phyloP scores from a whole-genome alignment of 352 stramenopile species.

The Pythium vanterpoolii region DNA sequence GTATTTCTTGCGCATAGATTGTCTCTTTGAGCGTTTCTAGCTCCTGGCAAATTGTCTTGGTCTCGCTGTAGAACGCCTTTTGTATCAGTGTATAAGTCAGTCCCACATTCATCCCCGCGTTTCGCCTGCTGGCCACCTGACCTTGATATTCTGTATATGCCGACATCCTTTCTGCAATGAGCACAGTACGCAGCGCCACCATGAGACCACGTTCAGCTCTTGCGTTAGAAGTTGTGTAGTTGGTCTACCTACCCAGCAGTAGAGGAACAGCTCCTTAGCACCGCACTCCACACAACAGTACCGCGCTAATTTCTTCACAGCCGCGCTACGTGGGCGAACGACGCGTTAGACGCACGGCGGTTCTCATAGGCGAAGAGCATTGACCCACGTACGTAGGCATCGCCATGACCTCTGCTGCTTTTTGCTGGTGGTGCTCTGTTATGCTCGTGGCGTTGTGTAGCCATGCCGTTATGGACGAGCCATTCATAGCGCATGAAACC shows the following conservation, averaged over 20 bases:
- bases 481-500: constrained; percentile 15
- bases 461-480: not conserved
- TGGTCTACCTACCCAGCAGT: constrained; percentile 45
- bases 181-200: not conserved
- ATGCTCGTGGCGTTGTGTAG: not conserved
- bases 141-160: constrained; percentile 65
- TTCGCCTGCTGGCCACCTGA: constrained; percentile 13
- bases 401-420: not conserved
- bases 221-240: not conserved
- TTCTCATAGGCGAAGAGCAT: not conserved
- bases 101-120: not conserved
- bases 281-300: constrained; percentile 60
- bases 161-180: constrained; percentile 61
- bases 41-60: constrained; percentile 43
- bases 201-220: not conserved
- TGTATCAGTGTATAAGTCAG: not conserved
- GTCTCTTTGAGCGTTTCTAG: constrained; percentile 53
- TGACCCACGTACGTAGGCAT: not conserved
- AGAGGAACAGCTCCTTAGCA: constrained; percentile 58
- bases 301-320: constrained; percentile 42
- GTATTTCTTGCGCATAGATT: constrained; percentile 61
- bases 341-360: not conserved
- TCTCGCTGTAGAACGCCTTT: constrained; percentile 63
- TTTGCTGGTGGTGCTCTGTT: not conserved
- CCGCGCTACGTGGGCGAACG: not conserved